Evolutionary conservation across 441 rosid species (phyloP).

Genomic region (Adansonia grandidieri): DNA sequence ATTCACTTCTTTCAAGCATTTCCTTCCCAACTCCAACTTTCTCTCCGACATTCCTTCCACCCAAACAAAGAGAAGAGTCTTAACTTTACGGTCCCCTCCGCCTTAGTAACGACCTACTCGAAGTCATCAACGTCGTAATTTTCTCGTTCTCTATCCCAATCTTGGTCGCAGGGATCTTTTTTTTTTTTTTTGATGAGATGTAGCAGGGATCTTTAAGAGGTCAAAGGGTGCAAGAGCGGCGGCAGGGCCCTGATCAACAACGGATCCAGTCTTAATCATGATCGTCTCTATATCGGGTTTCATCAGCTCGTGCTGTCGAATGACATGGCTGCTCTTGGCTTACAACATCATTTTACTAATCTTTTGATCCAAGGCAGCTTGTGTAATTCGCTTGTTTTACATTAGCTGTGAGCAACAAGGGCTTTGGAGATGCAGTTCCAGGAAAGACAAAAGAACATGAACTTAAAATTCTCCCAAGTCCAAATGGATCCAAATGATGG

Average conservation of each 20-base stretch:
- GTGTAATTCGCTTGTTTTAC: slow-evolving; percentile 50
- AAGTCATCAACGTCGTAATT: slow-evolving; percentile 58
- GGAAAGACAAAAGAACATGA: slow-evolving; percentile 68
- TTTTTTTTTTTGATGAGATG: too few relatives aligned
- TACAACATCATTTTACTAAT: slow-evolving; percentile 65
- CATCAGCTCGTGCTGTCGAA: slow-evolving; percentile 68
- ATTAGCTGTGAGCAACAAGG: slow-evolving; percentile 65
- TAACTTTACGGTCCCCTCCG: slow-evolving; percentile 36
- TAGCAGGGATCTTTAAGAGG: too few relatives aligned
- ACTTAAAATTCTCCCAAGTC: slow-evolving; percentile 58
- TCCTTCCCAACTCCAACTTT: neutral
- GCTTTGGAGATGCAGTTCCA: slow-evolving; percentile 59
- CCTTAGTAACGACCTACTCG: slow-evolving; percentile 61
- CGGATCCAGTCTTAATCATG: slow-evolving; percentile 57
- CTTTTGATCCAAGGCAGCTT: slow-evolving; percentile 38
- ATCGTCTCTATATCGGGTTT: slow-evolving; percentile 64
- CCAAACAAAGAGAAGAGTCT: neutral
- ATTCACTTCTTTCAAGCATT: too few relatives aligned
- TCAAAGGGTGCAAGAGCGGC: neutral
- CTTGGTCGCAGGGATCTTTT: slow-evolving; percentile 44
- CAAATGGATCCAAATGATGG: slow-evolving; percentile 69
- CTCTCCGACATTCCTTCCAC: neutral
- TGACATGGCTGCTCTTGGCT: slow-evolving; percentile 63
- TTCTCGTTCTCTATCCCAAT: slow-evolving; percentile 68
- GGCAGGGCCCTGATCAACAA: slow-evolving; percentile 57